These are phyloP conservation scores for Thalassiosira sp. DNA, from an alignment of 352 stramenopile genomes.

Conservation along the genomic window DNA sequence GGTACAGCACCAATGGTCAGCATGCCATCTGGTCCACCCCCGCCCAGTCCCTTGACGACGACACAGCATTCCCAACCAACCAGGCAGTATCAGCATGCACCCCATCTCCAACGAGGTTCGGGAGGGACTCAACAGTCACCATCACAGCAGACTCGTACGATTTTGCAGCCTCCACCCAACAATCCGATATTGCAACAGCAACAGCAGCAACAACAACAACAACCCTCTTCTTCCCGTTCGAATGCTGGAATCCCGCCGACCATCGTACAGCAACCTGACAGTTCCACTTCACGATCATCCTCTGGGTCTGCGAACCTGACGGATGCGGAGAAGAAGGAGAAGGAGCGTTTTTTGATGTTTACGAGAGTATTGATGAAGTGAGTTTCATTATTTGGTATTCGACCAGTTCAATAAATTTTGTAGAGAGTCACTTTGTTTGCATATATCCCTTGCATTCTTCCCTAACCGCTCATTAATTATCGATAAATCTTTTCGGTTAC, in stretches of 20 bases:
- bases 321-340: conserved; percentile 61
- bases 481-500: not conserved
- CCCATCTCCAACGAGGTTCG: conserved; percentile 3
- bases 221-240: not conserved
- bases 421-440: not conserved
- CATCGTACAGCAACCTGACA: not conserved
- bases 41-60: conserved; percentile 9
- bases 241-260: not conserved
- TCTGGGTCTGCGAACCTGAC: conserved; percentile 1
- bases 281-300: not conserved
- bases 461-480: not conserved
- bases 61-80: not conserved
- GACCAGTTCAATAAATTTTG: too few relatives aligned
- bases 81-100: conserved; percentile 1
- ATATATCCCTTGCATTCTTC: too few relatives aligned
- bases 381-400: conserved; percentile 15
- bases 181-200: not conserved
- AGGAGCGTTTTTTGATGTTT: conserved; percentile 80
- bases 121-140: conserved; percentile 27
- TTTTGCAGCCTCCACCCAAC: too few relatives aligned
- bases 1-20: not conserved
- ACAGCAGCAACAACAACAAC: conserved; percentile 8
- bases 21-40: conserved; percentile 8
- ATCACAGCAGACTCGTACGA: conserved; percentile 19
- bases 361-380: conserved; percentile 77